phyloP scores from a whole-genome alignment of 139 green algal genomes.

The Spirogloea muscicola region DNA sequence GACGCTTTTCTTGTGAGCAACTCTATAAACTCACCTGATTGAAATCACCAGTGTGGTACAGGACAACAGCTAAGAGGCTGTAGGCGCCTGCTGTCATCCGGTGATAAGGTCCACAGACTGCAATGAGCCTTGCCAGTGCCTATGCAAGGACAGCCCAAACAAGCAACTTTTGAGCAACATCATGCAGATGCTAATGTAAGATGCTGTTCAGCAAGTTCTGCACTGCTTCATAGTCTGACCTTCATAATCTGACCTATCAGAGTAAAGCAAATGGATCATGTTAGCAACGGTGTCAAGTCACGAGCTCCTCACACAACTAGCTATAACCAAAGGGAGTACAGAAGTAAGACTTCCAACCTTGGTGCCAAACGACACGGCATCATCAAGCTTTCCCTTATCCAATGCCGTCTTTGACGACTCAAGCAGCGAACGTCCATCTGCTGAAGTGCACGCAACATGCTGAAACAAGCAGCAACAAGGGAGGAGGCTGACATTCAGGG shows the following conservation, averaged over 20 bases:
- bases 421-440: constrained; percentile 42
- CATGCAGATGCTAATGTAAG: too few species aligned
- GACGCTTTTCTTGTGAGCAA: too few species aligned
- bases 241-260: too few species aligned
- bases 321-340: too few species aligned
- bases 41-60: constrained; percentile 60
- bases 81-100: constrained; percentile 50
- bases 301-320: too few species aligned
- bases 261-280: too few species aligned
- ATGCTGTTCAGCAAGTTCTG: too few species aligned
- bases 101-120: constrained; percentile 44
- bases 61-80: constrained; percentile 52
- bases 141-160: background rate
- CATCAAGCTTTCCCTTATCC: constrained; percentile 53
- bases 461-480: too few species aligned
- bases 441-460: constrained; percentile 36
- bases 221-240: too few species aligned
- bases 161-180: background rate
- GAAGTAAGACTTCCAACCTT: too few species aligned
- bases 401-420: constrained; percentile 47
- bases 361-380: constrained; percentile 35
- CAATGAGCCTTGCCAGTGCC: constrained; percentile 40
- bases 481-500: too few species aligned
- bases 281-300: too few species aligned
- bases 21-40: constrained; percentile 27